A percentile compares a stretch with the other conserved stretches of the same genome.
Conservation (phyloP, 805 yeast species). For the Lachancea thermotolerans region DNA sequence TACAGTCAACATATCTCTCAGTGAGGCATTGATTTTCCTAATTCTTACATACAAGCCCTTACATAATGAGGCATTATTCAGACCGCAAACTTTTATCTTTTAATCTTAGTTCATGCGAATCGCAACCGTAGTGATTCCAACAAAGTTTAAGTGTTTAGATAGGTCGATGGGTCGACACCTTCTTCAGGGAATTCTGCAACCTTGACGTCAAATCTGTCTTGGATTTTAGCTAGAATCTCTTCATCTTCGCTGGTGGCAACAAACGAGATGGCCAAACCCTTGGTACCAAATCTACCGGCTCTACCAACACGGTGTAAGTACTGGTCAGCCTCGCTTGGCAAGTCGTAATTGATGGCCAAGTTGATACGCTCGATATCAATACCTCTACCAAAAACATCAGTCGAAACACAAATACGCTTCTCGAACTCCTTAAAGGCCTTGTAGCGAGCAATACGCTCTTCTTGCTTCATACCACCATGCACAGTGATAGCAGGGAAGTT, state of each 20-base stretch:
- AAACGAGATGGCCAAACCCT: constrained; percentile 92
- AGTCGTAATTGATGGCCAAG: constrained; percentile 94
- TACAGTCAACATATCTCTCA: neutral
- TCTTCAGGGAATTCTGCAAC: constrained; percentile 94
- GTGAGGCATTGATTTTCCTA: constrained; percentile 5
- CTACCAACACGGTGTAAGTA: constrained; percentile 99
- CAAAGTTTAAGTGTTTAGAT: constrained; percentile 75
- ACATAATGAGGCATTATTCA: constrained; percentile 3
- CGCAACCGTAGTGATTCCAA: constrained; percentile 4
- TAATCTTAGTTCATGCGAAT: neutral
- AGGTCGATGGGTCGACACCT: constrained; percentile 95
- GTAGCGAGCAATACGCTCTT: constrained; percentile 95
- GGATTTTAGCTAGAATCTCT: constrained; percentile 84
- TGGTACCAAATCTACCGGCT: constrained; percentile 99
- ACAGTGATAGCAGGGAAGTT: constrained; percentile 97
- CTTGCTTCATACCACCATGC: constrained; percentile 92
- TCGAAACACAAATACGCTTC: constrained; percentile 96
- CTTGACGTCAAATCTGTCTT: constrained; percentile 95
- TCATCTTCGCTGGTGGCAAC: constrained; percentile 83
- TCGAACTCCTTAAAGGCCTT: constrained; percentile 95
- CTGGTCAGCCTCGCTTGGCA: constrained; percentile 95
- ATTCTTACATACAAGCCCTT: constrained; percentile 6
- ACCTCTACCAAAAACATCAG: constrained; percentile 99
- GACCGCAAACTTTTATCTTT: constrained; percentile 6
- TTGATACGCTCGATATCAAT: constrained; percentile 98